These are phyloP conservation scores for Biscogniauxia mediterranea DNA, from an alignment of 2,329 filamentous ascomycete species.

Conservation along the genomic window DNA sequence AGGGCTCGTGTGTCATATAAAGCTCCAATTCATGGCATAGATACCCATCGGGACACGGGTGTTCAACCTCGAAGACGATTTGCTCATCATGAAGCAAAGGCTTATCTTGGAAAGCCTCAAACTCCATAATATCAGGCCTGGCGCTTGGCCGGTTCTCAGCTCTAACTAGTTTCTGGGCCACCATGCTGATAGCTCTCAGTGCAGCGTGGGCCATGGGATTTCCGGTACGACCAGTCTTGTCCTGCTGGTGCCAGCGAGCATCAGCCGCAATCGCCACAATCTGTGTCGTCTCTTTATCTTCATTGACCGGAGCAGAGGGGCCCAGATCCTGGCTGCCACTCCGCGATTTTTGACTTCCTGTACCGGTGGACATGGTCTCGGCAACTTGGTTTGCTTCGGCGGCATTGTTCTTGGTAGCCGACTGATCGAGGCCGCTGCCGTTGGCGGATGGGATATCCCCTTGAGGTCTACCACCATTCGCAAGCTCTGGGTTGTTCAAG, in stretches of 20 bases:
- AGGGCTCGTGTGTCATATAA: conserved; percentile 94
- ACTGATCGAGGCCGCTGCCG: conserved; percentile 4
- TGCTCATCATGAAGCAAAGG: conserved; percentile 68
- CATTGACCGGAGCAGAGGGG: conserved; percentile 24
- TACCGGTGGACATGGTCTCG: conserved; percentile 3
- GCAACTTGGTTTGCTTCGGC: background rate
- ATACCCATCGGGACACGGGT: conserved; percentile 74
- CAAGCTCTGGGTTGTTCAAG: conserved; percentile 8
- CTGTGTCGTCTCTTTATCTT: conserved; percentile 39
- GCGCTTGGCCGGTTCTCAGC: conserved; percentile 46
- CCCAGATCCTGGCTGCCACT: conserved; percentile 9
- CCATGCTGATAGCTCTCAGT: conserved; percentile 78
- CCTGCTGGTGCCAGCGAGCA: conserved; percentile 64
- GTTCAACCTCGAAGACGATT: conserved; percentile 61
- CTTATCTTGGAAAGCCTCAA: conserved; percentile 65
- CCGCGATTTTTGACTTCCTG: conserved; percentile 7
- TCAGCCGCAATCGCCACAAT: conserved; percentile 75
- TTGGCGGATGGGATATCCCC: conserved; percentile 3
- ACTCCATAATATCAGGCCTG: conserved; percentile 44
- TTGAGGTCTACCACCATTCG: conserved; percentile 7
- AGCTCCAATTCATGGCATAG: conserved; percentile 91
- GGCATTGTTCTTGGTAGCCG: background rate
- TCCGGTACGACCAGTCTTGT: conserved; percentile 47
- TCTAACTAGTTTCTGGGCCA: conserved; percentile 65
- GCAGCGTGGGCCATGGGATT: conserved; percentile 79